Percentiles rank a stretch among this genome's conserved stretches.
Conservation (phyloP, 2,329 filamentous ascomycete species). For the Fusarium albosuccineum region DNA sequence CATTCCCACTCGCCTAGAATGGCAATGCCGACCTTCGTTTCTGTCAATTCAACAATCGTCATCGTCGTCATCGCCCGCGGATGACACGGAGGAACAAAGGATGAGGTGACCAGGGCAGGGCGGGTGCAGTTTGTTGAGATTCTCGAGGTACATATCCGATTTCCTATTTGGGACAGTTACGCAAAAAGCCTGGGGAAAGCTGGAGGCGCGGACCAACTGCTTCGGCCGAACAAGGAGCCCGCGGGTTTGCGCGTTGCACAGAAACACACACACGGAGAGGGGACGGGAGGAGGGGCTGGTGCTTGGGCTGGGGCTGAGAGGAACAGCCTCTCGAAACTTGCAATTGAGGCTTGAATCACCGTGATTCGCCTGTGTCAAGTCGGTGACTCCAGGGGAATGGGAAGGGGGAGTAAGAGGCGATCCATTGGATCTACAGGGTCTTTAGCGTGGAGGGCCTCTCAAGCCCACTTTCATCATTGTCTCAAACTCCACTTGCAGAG, state of each 20-base stretch:
- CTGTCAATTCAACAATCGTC: constrained; percentile 12
- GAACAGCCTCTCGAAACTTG: constrained; percentile 16
- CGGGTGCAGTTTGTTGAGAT: constrained; percentile 39
- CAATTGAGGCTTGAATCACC: constrained; percentile 35
- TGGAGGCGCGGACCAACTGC: constrained; percentile 20
- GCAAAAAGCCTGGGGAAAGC: constrained; percentile 37
- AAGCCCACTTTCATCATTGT: constrained; percentile 30
- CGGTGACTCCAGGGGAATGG: constrained; percentile 29
- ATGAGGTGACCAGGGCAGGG: constrained; percentile 17
- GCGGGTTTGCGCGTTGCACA: background rate
- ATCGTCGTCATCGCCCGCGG: constrained; percentile 19
- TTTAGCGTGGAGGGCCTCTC: constrained; percentile 34
- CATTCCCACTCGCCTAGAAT: background rate
- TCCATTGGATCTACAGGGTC: constrained; percentile 46
- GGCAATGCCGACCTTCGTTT: background rate
- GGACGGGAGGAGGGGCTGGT: constrained; percentile 1
- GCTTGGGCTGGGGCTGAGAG: background rate
- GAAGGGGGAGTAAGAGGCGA: constrained; percentile 30
- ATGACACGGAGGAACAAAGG: constrained; percentile 19
- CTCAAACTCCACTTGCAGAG: constrained; percentile 30
- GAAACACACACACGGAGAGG: background rate
- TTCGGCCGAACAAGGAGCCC: constrained; percentile 13
- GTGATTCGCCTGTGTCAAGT: constrained; percentile 26
- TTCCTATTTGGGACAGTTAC: constrained; percentile 35
- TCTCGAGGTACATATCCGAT: constrained; percentile 19